Evolutionary conservation across 495 filamentous ascomycete genomes (phyloP).

Genomic region (Penicillium pulvis): DNA sequence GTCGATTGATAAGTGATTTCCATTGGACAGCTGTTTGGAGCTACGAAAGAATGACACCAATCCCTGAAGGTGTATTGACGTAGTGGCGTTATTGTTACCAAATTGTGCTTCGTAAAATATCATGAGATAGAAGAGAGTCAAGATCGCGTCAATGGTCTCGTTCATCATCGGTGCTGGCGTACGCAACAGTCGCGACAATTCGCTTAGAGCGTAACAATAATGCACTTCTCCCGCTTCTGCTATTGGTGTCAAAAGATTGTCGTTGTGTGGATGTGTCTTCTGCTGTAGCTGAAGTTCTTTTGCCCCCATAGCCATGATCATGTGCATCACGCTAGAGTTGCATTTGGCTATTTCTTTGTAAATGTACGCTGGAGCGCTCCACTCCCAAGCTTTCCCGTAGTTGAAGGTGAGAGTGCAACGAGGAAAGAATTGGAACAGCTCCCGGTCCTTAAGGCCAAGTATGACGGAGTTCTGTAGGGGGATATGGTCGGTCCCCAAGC

Average conservation of each 20-base stretch:
- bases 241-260: background rate
- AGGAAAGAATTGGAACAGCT: constrained; percentile 2
- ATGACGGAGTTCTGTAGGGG: background rate
- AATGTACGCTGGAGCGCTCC: background rate
- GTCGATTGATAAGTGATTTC: background rate
- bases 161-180: background rate
- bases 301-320: constrained; percentile 1
- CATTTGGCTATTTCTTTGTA: background rate
- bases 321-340: constrained; percentile 3
- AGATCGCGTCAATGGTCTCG: background rate
- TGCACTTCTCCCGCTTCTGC: background rate
- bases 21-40: background rate
- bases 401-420: background rate
- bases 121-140: constrained; percentile 2
- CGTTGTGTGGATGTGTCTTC: background rate
- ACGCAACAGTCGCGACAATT: background rate
- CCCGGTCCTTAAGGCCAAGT: background rate
- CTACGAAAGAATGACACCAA: background rate
- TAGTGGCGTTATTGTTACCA: background rate
- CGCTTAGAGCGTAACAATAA: background rate
- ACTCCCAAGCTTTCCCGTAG: constrained; percentile 1
- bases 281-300: background rate
- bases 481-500: background rate
- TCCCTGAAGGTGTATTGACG: background rate
- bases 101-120: constrained; percentile 1